A percentile compares a stretch with the other conserved stretches of the same genome.
Evolutionary conservation across 805 yeast species (phyloP).

Genomic region (Dipodascus albidus): DNA sequence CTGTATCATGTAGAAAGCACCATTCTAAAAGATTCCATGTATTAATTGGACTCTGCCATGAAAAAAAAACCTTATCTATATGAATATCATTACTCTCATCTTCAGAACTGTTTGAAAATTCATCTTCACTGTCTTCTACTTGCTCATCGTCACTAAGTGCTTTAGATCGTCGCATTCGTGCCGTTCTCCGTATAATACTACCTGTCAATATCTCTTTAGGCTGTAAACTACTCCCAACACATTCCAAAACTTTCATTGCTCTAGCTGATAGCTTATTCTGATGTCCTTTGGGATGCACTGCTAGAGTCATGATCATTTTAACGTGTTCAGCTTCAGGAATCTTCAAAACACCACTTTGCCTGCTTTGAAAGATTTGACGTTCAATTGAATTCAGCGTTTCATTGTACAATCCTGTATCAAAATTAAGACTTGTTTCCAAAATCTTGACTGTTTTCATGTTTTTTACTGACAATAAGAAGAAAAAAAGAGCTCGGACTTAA

Average conservation of each 20-base stretch:
- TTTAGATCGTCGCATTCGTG: background rate
- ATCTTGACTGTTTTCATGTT: background rate
- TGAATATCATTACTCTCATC: background rate
- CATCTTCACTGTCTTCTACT: background rate
- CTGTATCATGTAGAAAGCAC: background rate
- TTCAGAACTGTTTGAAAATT: background rate
- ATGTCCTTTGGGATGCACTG: background rate
- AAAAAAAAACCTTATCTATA: too few relatives aligned
- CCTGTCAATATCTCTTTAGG: background rate
- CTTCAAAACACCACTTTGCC: background rate
- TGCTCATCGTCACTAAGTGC: background rate
- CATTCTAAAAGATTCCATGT: background rate
- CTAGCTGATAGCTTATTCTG: background rate
- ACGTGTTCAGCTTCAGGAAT: background rate
- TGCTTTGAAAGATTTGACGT: background rate
- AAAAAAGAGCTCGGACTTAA: too few relatives aligned
- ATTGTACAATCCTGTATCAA: background rate
- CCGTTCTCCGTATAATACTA: background rate
- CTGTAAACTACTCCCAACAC: background rate
- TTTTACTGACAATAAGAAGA: background rate
- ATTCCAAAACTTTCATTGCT: background rate
- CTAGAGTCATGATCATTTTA: background rate
- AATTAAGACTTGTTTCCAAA: background rate
- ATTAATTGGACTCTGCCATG: background rate
- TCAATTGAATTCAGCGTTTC: background rate